Percentiles rank a stretch among this genome's conserved stretches.
These are phyloP conservation scores for Solanum corneliomulleri DNA, from an alignment of 257 asterid species.

Conservation along the genomic window DNA sequence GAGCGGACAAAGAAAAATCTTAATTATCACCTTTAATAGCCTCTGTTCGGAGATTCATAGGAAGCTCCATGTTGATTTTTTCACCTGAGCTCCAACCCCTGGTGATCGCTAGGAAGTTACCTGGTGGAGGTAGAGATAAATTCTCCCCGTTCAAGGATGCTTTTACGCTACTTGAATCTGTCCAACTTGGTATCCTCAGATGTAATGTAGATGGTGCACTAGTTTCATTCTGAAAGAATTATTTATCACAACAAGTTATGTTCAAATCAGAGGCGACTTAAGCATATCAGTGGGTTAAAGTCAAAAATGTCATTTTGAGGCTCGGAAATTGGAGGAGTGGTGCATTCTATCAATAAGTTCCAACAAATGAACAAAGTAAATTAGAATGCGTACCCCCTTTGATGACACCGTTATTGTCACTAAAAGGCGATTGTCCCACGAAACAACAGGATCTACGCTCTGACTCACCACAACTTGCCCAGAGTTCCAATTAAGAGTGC, in stretches of 20 bases:
- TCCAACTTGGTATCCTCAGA: constrained; percentile 65
- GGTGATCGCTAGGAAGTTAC: constrained; percentile 41
- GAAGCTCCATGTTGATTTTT: constrained; percentile 51
- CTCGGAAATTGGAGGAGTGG: neutral
- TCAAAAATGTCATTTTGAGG: neutral
- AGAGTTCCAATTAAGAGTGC: constrained; percentile 53
- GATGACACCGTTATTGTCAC: constrained; percentile 30
- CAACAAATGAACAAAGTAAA: neutral
- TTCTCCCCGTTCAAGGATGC: constrained; percentile 34
- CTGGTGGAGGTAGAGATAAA: constrained; percentile 31
- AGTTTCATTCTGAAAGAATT: constrained; percentile 20
- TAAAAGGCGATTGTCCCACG: constrained; percentile 58
- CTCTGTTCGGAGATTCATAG: constrained; percentile 53
- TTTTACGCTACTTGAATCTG: constrained; percentile 30
- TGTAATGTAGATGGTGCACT: constrained; percentile 30
- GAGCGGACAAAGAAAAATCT: neutral
- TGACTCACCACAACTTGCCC: constrained; percentile 33
- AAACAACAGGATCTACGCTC: constrained; percentile 37
- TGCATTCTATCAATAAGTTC: neutral
- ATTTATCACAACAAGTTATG: neutral
- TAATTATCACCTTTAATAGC: constrained; percentile 54
- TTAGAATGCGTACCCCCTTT: constrained; percentile 15
- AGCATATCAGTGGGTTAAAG: neutral
- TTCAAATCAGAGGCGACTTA: neutral
- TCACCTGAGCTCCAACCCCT: constrained; percentile 55